These are phyloP conservation scores for Globisporangium abappressorium DNA, from an alignment of 352 stramenopile species.

Conservation along the genomic window DNA sequence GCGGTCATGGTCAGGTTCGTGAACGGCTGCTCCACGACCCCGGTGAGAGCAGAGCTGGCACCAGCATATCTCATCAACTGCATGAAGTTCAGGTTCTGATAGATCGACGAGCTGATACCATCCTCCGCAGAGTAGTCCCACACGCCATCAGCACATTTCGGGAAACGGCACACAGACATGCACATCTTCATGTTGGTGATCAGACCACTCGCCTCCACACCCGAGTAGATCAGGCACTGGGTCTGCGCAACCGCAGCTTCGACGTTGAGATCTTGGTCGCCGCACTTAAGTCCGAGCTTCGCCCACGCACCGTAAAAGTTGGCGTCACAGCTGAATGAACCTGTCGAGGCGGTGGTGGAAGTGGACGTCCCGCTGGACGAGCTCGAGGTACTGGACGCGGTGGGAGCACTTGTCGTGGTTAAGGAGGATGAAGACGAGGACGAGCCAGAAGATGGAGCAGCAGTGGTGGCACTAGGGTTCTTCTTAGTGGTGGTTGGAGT, in stretches of 20 bases:
- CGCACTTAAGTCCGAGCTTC: constrained; percentile 64
- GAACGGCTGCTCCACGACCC: constrained; percentile 39
- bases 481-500: constrained; percentile 13
- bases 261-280: constrained; percentile 45
- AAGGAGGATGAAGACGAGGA: constrained; percentile 12
- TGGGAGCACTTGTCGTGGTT: constrained; percentile 17
- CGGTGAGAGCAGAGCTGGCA: constrained; percentile 25
- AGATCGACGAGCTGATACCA: constrained; percentile 66
- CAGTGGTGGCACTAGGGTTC: constrained; percentile 1
- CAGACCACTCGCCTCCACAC: constrained; percentile 37
- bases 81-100: constrained; percentile 66
- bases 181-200: constrained; percentile 65
- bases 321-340: constrained; percentile 69
- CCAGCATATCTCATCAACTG: constrained; percentile 49
- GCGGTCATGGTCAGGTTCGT: constrained; percentile 55
- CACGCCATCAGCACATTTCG: constrained; percentile 58
- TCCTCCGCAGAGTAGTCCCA: constrained; percentile 77
- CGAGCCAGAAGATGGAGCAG: background rate
- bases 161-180: constrained; percentile 81
- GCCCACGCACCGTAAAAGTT: constrained; percentile 79
- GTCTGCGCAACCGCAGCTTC: constrained; percentile 40
- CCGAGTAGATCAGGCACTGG: constrained; percentile 80
- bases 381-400: constrained; percentile 17
- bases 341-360: constrained; percentile 13
- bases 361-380: constrained; percentile 14